Percentiles rank a stretch among this genome's conserved stretches.
Evolutionary conservation across 257 asterid genomes (phyloP).

Genomic region (Catharanthus roseus): DNA sequence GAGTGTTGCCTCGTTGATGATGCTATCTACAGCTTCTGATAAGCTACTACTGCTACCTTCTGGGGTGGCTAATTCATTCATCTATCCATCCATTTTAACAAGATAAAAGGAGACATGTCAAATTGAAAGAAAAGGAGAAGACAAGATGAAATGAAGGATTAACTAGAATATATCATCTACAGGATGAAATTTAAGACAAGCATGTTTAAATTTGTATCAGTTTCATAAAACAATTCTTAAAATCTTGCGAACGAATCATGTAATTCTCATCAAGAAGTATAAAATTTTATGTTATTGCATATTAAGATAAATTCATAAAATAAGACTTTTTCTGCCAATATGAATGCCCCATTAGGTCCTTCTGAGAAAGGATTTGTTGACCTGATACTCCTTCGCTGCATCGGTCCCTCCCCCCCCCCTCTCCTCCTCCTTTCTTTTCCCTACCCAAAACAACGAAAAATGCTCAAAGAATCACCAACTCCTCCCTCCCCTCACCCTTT

Average conservation of each 20-base stretch:
- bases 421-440: too few relatives aligned
- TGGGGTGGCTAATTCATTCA: slow-evolving; percentile 32
- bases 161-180: background rate
- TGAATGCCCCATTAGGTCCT: background rate
- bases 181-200: background rate
- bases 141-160: background rate
- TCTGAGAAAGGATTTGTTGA: background rate
- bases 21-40: slow-evolving; percentile 36
- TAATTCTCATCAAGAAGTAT: background rate
- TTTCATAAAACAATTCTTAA: background rate
- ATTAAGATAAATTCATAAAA: background rate
- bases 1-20: slow-evolving; percentile 59
- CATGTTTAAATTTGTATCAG: background rate
- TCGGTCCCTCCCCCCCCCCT: too few relatives aligned
- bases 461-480: background rate
- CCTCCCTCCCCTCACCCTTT: background rate
- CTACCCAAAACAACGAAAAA: too few relatives aligned
- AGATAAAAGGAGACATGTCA: background rate
- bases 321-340: background rate
- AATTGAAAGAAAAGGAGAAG: background rate
- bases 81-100: slow-evolving; percentile 32
- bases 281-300: too few relatives aligned
- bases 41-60: slow-evolving; percentile 21
- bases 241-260: background rate
- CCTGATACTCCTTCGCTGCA: too few relatives aligned